Conservation (phyloP, 2,329 filamentous ascomycete genomes). For the Botrytis elliptica region DNA sequence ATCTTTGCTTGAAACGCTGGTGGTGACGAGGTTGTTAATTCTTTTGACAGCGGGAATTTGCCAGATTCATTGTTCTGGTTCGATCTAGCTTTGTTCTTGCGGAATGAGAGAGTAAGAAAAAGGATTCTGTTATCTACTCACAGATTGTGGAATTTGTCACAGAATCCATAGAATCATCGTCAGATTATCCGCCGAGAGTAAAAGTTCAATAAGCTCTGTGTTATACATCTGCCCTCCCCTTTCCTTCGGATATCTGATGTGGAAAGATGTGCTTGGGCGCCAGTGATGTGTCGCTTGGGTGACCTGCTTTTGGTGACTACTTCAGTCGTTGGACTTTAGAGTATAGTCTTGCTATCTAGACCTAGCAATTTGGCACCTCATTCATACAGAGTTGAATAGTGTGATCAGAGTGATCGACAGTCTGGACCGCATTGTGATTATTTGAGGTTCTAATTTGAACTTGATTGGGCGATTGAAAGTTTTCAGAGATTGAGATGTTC, state of each 20-base stretch:
- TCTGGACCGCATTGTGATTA: neutral
- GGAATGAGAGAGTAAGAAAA: neutral
- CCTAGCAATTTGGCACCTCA: neutral
- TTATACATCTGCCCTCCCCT: accelerated
- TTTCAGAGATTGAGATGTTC: neutral
- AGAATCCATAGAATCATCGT: neutral
- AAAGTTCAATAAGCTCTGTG: neutral
- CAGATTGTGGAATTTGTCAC: neutral
- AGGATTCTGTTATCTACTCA: neutral
- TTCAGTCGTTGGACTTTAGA: neutral
- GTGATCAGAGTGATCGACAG: neutral
- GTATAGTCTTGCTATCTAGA: neutral
- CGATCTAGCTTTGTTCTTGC: neutral
- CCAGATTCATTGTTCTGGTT: too few species aligned
- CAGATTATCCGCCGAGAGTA: too few species aligned
- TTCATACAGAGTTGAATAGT: neutral
- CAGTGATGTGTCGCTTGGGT: neutral
- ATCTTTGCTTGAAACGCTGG: neutral
- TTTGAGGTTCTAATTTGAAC: neutral
- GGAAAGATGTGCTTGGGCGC: neutral
- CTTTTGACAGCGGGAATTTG: too few species aligned
- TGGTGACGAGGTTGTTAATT: neutral
- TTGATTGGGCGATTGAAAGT: neutral
- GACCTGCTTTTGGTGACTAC: neutral
- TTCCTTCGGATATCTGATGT: neutral